Evolutionary conservation across 352 stramenopile species (phyloP).

Genomic region (Globisporangium ultimum): DNA sequence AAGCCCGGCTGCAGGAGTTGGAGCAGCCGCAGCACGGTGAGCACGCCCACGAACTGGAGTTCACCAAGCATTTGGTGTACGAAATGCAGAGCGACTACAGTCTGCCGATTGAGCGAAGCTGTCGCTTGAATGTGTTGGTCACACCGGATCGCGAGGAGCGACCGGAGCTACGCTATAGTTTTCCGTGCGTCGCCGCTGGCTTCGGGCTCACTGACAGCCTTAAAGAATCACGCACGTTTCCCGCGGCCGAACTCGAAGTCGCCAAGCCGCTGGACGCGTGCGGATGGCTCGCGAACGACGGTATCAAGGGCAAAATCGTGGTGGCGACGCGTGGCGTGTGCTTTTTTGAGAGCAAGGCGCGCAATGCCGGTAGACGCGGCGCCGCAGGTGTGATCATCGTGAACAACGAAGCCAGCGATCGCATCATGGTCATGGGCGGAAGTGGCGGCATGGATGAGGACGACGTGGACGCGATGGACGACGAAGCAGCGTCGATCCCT

Average conservation of each 20-base stretch:
- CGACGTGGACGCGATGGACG: constrained; percentile 1
- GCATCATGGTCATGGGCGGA: constrained; percentile 79
- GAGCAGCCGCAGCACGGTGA: constrained; percentile 15
- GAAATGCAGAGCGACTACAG: constrained; percentile 11
- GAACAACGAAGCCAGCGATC: constrained; percentile 60
- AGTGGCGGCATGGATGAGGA: constrained; percentile 20
- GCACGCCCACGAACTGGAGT: constrained; percentile 11
- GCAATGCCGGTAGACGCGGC: constrained; percentile 39
- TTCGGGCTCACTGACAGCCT: constrained; percentile 50
- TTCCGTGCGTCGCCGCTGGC: constrained; percentile 58
- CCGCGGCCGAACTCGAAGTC: constrained; percentile 30
- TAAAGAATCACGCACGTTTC: constrained; percentile 20
- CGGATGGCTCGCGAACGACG: constrained; percentile 29
- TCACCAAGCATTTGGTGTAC: constrained; percentile 16
- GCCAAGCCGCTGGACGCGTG: constrained; percentile 57
- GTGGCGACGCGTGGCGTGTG: constrained; percentile 55
- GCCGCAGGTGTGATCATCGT: constrained; percentile 57
- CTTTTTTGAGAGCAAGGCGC: constrained; percentile 74
- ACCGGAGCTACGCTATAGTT: constrained; percentile 16
- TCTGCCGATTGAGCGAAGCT: constrained; percentile 13
- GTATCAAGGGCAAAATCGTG: constrained; percentile 45
- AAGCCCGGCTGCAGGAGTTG: constrained; percentile 8
- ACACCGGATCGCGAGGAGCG: constrained; percentile 4
- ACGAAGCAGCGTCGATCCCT: constrained; percentile 26
- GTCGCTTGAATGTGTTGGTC: constrained; percentile 11